Base-by-base conservation (phyloP, 805 yeast genomes). In the Candida boidinii region DNA sequence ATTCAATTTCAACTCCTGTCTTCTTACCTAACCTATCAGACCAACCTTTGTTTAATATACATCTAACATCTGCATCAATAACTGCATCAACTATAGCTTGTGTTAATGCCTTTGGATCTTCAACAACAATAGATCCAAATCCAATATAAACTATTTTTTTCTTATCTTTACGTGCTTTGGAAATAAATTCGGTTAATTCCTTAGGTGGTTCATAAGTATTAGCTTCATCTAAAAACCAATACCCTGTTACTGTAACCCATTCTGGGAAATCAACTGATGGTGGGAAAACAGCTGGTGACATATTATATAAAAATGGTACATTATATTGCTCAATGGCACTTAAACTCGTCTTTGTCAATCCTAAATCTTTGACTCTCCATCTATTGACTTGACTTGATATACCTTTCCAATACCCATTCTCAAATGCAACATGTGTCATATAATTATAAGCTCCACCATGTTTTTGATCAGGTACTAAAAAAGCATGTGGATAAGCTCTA, bases 201-300 rank as follows among this genome's bases (percentile, higher is more conserved):
- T 56, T 43, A 1, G 86, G 82, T 3, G 95, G 94, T 2, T 57
- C 50, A 50, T 73, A 84, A 10, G 45, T 49, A 1, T 53, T 54
- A 3, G 57, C 55, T 20, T 68, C 64, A 46, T 87, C 80, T 44
- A 90, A 62, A 45, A 86, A 84, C 97, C 97, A 90, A 52, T 90
- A 90, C 0, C 97, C 97, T 0, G 96, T 84, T 9, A 88, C 95
- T 45, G 70, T 82, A n/a, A 90, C 73, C 96, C 96, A 90, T 52
- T 86, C 96, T 12, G 86, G 80, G 55, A 82, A 88, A 55, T 90
- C 97, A 26, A 87, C 81, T 2, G 95, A 79, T 0, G 96, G 95
- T 2, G 95, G 95, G 44, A 90, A 75, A 3, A 90, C 81, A 0
- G 80, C 66, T 4, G 95, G 96, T 2, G 95, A 83, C 1, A 90